Percentiles rank a stretch among this genome's conserved stretches.
Conservation (phyloP, 108 stramenopile genomes). For the Nitzschia sp. region DNA sequence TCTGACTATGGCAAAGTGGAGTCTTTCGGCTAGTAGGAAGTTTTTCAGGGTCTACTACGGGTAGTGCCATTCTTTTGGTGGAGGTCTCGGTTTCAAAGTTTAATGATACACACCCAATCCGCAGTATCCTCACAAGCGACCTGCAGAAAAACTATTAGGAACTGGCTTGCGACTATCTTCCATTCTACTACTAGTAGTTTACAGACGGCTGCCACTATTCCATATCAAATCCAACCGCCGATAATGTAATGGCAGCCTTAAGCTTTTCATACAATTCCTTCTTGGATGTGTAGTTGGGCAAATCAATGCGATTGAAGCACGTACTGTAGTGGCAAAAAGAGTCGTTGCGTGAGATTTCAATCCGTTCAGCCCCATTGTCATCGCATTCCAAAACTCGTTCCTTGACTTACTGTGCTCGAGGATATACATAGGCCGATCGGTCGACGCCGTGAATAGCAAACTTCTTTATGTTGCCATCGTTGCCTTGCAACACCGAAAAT, state of each 20-base stretch:
- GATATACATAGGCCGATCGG: conserved; percentile 64
- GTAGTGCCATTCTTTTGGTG: no score
- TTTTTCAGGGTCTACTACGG: no score
- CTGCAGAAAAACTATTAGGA: no score
- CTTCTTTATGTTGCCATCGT: conserved; percentile 91
- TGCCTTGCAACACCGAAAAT: conserved; percentile 92
- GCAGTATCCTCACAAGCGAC: no score
- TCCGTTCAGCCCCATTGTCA: no score
- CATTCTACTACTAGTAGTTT: neutral
- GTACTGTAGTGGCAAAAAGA: conserved; percentile 44
- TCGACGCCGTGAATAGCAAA: conserved; percentile 94
- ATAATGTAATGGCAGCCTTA: conserved; percentile 76
- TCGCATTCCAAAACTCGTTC: neutral
- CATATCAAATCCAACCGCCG: conserved; percentile 83
- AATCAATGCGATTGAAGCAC: conserved; percentile 96
- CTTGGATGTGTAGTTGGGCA: conserved; percentile 78
- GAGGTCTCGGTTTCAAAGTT: no score
- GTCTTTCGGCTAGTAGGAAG: no score
- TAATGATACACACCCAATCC: no score
- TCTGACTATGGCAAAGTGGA: no score
- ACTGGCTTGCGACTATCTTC: no score
- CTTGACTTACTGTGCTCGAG: conserved; percentile 73
- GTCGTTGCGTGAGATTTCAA: neutral
- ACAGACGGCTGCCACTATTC: conserved; percentile 55
- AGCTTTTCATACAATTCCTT: conserved; percentile 75